These are phyloP conservation scores for Musa itinerans DNA, from an alignment of 176 grass and related monocot genomes.

Conservation along the genomic window DNA sequence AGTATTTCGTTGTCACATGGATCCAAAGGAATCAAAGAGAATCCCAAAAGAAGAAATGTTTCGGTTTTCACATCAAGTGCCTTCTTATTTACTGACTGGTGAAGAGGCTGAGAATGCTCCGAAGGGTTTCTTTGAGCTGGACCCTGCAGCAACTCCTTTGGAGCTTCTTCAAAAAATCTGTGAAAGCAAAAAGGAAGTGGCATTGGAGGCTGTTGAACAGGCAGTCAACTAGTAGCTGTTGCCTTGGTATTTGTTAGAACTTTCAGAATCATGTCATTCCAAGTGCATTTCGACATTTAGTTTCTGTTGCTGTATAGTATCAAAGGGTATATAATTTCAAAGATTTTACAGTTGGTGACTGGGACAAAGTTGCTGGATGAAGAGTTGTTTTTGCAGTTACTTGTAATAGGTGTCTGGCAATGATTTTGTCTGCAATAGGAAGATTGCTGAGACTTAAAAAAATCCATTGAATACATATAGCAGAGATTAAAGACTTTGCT, in stretches of 20 bases:
- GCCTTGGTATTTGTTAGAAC: neutral
- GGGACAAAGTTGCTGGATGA: neutral
- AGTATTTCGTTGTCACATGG: conserved; percentile 31
- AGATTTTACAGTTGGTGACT: neutral
- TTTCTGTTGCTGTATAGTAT: neutral
- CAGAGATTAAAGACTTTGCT: neutral
- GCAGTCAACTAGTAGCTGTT: neutral
- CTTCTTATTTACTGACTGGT: conserved; percentile 47
- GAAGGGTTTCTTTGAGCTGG: conserved; percentile 54
- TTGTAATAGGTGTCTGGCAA: neutral
- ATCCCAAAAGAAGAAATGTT: conserved; percentile 60
- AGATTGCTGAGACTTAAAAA: neutral
- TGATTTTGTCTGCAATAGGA: conserved; percentile 1
- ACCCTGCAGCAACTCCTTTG: conserved; percentile 51
- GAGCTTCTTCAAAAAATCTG: conserved; percentile 45
- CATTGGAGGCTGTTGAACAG: conserved; percentile 18
- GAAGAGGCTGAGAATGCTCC: conserved; percentile 49
- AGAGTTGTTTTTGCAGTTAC: conserved; percentile 1
- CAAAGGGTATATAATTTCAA: neutral
- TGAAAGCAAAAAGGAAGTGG: conserved; percentile 10
- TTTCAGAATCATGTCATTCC: neutral
- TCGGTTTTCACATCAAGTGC: conserved; percentile 57
- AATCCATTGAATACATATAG: neutral
- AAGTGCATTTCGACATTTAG: neutral
- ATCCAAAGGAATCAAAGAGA: conserved; percentile 18